phyloP scores from a whole-genome alignment of 2,329 filamentous ascomycete species.

The Neonectria faginata region DNA sequence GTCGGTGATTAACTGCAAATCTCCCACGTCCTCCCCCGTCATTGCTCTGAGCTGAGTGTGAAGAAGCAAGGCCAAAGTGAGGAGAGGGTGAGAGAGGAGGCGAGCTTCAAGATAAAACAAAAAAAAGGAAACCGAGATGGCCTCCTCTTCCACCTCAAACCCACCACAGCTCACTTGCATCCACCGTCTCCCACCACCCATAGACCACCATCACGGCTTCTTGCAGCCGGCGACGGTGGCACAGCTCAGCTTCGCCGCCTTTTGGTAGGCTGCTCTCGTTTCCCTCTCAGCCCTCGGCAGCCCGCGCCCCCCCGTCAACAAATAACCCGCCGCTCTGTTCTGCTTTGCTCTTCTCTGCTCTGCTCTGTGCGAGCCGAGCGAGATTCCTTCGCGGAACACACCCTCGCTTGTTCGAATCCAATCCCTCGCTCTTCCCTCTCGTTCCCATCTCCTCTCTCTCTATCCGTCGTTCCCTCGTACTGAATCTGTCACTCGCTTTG shows the following conservation, averaged over 20 bases:
- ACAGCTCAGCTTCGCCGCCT: conserved; percentile 14
- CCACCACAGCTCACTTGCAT: neutral
- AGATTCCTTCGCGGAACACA: neutral
- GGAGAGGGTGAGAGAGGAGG: neutral
- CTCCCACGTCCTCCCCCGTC: neutral
- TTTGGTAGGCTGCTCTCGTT: conserved; percentile 8
- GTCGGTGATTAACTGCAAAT: neutral
- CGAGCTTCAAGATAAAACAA: neutral
- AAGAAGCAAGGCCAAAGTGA: too few species aligned
- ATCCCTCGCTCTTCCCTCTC: neutral
- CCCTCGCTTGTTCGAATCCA: conserved; percentile 23
- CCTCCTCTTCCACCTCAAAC: neutral
- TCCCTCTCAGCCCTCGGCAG: neutral
- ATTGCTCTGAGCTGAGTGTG: neutral
- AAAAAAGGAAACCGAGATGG: neutral
- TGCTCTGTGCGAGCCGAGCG: conserved; percentile 7
- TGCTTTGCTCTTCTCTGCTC: conserved; percentile 6
- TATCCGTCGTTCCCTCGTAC: neutral
- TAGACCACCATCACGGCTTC: conserved; percentile 13
- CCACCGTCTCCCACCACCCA: too few species aligned
- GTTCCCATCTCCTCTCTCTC: neutral
- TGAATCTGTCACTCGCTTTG: neutral
- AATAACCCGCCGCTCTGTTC: neutral
- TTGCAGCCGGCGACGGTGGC: conserved; percentile 18
- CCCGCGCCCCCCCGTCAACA: neutral